Conservation (phyloP, 2,329 filamentous ascomycete genomes). For the Aspergillus floridensis region DNA sequence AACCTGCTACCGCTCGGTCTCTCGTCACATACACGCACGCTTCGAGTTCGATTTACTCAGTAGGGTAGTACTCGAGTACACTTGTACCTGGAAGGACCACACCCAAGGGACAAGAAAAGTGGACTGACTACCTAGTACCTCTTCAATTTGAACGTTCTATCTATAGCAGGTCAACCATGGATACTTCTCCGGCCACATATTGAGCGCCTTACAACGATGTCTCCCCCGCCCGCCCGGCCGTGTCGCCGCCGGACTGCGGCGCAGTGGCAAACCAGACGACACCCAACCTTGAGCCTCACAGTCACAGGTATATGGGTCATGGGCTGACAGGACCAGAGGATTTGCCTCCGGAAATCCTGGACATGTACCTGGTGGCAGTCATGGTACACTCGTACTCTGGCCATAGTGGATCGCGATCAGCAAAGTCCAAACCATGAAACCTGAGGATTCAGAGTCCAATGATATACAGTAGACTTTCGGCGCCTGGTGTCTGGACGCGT, state of each 20-base stretch:
- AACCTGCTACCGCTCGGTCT: too few species aligned
- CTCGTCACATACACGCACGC: background rate
- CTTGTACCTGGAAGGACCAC: background rate
- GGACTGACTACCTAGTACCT: background rate
- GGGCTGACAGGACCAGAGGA: background rate
- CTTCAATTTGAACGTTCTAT: background rate
- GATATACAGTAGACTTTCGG: background rate
- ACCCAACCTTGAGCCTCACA: constrained; percentile 3
- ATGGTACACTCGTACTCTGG: background rate
- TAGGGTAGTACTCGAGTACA: background rate
- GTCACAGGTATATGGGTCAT: background rate
- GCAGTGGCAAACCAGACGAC: constrained; percentile 3
- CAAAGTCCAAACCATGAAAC: constrained; percentile 1
- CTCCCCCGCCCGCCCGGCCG: background rate
- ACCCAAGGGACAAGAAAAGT: background rate
- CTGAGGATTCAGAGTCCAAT: background rate
- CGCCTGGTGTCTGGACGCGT: constrained; percentile 1
- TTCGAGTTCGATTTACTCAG: background rate
- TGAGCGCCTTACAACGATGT: background rate
- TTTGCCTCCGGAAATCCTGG: background rate
- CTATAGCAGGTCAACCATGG: background rate
- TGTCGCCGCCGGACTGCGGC: background rate
- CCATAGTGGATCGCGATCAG: constrained; percentile 1
- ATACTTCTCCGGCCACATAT: background rate
- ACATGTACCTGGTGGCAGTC: background rate